Conservation (phyloP, 306 rosid genomes). For the Medicago arabica region DNA sequence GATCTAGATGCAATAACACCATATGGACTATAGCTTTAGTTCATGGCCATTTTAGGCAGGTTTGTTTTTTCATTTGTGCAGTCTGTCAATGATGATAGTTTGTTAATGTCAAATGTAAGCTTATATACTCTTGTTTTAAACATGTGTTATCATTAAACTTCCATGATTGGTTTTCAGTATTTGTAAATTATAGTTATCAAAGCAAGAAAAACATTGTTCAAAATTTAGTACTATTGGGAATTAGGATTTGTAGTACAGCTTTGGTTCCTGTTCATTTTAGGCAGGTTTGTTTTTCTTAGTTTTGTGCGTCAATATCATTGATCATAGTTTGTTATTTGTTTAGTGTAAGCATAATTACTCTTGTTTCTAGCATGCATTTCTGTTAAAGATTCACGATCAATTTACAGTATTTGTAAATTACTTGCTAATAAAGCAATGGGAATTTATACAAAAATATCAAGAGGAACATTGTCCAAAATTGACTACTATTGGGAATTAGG, state of each 20-base stretch:
- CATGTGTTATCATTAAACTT: slow-evolving; percentile 25
- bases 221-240: slow-evolving; percentile 2
- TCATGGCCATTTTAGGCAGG: slow-evolving; percentile 97
- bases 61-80: slow-evolving; percentile 36
- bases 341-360: not conserved
- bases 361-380: slow-evolving; percentile 23
- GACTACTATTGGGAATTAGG: slow-evolving; percentile 2
- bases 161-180: not conserved
- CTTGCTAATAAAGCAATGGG: slow-evolving; percentile 1
- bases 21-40: slow-evolving; percentile 96
- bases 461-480: slow-evolving; percentile 2
- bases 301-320: not conserved
- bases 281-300: not conserved
- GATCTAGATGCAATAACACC: slow-evolving; percentile 87
- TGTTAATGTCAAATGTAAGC: slow-evolving; percentile 10
- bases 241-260: not conserved
- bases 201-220: slow-evolving; percentile 22
- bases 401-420: not conserved
- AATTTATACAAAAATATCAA: not conserved
- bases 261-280: not conserved
- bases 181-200: not conserved
- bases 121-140: slow-evolving; percentile 5
- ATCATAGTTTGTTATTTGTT: not conserved
- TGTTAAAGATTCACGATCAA: slow-evolving; percentile 15
- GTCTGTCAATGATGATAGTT: not conserved